phyloP scores from a whole-genome alignment of 2,329 filamentous ascomycete genomes.

The Magnaporthales sp. region DNA sequence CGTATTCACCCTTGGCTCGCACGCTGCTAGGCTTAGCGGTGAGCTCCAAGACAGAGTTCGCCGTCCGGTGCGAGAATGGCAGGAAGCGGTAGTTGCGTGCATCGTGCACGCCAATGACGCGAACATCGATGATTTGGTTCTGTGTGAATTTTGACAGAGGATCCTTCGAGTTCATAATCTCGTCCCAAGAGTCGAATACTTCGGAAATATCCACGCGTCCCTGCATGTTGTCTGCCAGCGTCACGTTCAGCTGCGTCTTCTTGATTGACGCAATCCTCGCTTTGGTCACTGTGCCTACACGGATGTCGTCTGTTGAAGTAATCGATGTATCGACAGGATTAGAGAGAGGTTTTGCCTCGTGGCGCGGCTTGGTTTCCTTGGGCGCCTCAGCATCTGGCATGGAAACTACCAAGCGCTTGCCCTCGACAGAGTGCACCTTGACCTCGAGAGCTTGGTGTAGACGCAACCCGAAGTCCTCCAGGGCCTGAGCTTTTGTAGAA shows the following conservation, averaged over 20 bases:
- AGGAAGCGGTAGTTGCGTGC: constrained; percentile 85
- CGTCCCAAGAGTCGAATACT: constrained; percentile 79
- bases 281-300: constrained; percentile 63
- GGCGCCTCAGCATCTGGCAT: constrained; percentile 37
- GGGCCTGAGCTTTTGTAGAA: constrained; percentile 53
- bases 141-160: constrained; percentile 68
- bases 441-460: constrained; percentile 68
- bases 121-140: constrained; percentile 64
- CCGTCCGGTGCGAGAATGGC: constrained; percentile 77
- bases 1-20: constrained; percentile 27
- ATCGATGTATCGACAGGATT: constrained; percentile 54
- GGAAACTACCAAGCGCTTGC: constrained; percentile 56
- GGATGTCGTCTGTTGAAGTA: constrained; percentile 61
- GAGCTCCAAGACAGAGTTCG: constrained; percentile 78
- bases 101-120: constrained; percentile 80
- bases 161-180: constrained; percentile 72
- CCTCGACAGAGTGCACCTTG: constrained; percentile 65
- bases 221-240: constrained; percentile 77
- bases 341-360: constrained; percentile 12
- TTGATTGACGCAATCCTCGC: constrained; percentile 79
- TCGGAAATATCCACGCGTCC: constrained; percentile 93
- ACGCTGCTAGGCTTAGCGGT: constrained; percentile 68
- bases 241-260: constrained; percentile 85
- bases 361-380: constrained; percentile 21
- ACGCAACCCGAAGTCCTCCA: constrained; percentile 65